A percentile compares a stretch with the other conserved stretches of the same genome.
Conservation (phyloP, 345 rosid species). For the Salix koriyanagi region DNA sequence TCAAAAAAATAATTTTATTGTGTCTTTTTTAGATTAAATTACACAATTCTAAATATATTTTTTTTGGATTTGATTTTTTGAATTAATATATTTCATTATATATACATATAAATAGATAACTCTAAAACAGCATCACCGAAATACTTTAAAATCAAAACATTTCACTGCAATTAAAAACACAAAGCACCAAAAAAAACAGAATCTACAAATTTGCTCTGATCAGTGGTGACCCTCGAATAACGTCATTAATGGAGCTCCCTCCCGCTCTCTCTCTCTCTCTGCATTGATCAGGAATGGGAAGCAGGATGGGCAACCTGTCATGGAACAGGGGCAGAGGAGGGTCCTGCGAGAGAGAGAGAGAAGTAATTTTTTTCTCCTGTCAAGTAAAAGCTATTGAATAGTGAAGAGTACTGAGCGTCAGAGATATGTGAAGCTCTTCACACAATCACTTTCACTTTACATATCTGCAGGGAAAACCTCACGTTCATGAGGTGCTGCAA, state of each 20-base stretch:
- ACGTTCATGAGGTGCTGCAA: neutral
- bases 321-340: neutral
- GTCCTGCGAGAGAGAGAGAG: neutral
- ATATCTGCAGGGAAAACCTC: neutral
- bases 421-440: neutral
- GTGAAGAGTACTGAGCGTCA: conserved; percentile 9
- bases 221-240: neutral
- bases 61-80: too few species aligned
- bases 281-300: neutral
- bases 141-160: too few species aligned
- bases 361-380: neutral
- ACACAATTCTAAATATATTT: too few species aligned
- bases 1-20: too few species aligned
- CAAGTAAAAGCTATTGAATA: neutral
- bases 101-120: too few species aligned
- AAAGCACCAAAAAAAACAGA: too few species aligned
- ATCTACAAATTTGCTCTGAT: too few species aligned
- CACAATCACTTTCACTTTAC: conserved; percentile 14
- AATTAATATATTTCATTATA: too few species aligned
- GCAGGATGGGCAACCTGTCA: neutral
- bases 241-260: too few species aligned
- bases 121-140: fast-evolving
- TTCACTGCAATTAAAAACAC: too few species aligned
- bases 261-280: neutral
- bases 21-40: too few species aligned